Percentiles rank a stretch among this genome's conserved stretches.
Conservation (phyloP, 2,329 filamentous ascomycete species). For the Hypoxylon rubiginosum region DNA sequence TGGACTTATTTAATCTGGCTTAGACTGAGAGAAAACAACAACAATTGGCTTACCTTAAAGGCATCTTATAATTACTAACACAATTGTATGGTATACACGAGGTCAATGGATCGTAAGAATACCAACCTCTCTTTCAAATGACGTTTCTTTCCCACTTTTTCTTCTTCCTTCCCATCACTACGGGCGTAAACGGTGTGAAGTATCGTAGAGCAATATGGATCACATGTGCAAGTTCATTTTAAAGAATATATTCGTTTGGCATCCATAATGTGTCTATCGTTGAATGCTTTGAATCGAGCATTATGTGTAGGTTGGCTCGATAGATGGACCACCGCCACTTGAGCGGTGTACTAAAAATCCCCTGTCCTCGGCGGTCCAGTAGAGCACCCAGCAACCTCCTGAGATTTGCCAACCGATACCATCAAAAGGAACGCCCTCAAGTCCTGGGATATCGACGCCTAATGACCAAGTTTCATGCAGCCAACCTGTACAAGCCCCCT, state of each 20-base stretch:
- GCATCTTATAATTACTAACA: no score
- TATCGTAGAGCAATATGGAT: background rate
- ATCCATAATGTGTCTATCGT: background rate
- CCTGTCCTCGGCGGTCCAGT: constrained; percentile 1
- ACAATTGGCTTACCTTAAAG: no score
- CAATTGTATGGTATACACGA: no score
- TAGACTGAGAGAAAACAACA: no score
- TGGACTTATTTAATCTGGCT: no score
- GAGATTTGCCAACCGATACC: constrained; percentile 8
- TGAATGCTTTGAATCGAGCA: constrained; percentile 16
- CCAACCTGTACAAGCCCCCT: constrained; percentile 13
- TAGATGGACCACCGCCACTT: background rate
- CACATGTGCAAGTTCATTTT: no score
- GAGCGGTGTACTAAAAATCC: constrained; percentile 10
- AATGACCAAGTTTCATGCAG: constrained; percentile 25
- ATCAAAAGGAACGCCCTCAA: constrained; percentile 14
- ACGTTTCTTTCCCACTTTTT: no score
- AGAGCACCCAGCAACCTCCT: constrained; percentile 12
- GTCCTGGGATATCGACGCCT: constrained; percentile 20
- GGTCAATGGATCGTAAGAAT: no score
- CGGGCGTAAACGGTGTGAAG: no score
- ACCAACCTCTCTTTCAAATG: no score
- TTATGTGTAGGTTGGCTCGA: constrained; percentile 11
- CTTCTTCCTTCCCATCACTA: no score
- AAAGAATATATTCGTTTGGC: background rate